phyloP scores from a whole-genome alignment of 208 protist species.

The Polymyxa betae region DNA sequence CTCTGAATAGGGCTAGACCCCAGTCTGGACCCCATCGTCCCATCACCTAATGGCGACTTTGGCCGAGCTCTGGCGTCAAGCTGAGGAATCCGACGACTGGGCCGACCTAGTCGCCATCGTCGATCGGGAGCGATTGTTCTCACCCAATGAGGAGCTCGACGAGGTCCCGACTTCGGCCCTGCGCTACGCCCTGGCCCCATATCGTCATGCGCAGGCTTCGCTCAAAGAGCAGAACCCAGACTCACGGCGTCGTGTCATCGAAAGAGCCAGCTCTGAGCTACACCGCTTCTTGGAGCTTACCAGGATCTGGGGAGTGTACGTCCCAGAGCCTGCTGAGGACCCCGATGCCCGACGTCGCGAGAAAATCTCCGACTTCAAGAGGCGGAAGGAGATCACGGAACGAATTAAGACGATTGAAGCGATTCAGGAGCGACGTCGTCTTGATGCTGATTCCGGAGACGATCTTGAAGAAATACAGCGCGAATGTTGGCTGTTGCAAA shows the following conservation, averaged over 20 bases:
- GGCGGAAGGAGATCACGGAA: background rate
- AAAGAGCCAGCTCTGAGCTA: background rate
- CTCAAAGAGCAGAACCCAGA: background rate
- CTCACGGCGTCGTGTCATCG: background rate
- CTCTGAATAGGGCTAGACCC: too few relatives aligned
- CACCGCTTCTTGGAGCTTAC: background rate
- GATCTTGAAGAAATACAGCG: conserved; percentile 23
- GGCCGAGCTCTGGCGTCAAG: background rate
- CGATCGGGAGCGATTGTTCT: background rate
- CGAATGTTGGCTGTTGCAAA: conserved; percentile 14
- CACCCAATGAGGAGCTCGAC: conserved; percentile 14
- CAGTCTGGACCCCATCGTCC: too few relatives aligned
- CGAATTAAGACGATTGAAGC: background rate
- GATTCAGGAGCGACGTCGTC: background rate
- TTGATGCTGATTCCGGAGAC: background rate
- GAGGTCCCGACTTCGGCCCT: background rate
- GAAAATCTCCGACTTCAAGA: background rate
- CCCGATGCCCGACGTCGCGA: background rate
- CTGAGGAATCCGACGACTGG: background rate
- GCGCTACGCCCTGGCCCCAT: background rate
- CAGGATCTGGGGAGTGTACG: background rate
- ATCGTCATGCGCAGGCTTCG: background rate
- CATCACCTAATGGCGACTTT: background rate
- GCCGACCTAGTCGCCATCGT: background rate
- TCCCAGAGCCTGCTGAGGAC: background rate